Evolutionary conservation across 257 asterid species (phyloP).

Genomic region (Fraxinus cuspidata): DNA sequence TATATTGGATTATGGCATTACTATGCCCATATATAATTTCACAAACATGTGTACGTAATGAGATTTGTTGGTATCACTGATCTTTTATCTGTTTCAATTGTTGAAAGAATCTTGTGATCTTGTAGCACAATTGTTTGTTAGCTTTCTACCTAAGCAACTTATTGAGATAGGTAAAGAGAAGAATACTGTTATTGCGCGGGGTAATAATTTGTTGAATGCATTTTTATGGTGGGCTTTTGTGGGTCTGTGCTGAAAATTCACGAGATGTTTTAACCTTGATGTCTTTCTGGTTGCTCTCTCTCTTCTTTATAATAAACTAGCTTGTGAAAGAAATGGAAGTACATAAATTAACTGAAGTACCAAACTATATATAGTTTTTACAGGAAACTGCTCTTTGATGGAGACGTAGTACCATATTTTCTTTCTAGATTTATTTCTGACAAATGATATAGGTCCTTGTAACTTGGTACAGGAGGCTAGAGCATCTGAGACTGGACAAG

Average conservation of each 20-base stretch:
- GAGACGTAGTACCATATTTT: neutral
- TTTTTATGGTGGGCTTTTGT: neutral
- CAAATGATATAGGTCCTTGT: slow-evolving; percentile 33
- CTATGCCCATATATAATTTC: slow-evolving; percentile 1
- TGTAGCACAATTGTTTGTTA: neutral
- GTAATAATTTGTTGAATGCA: slow-evolving; percentile 7
- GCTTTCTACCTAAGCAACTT: neutral
- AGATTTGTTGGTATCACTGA: slow-evolving; percentile 12
- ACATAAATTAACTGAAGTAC: neutral
- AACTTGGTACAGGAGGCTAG: slow-evolving; percentile 73
- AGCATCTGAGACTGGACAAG: slow-evolving; percentile 80
- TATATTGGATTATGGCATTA: neutral
- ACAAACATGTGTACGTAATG: neutral
- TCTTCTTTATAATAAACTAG: neutral
- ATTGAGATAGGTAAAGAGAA: neutral
- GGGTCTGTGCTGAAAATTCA: neutral
- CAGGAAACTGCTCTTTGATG: neutral
- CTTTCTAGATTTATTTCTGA: slow-evolving; percentile 13
- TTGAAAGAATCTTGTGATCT: neutral
- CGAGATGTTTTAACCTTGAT: neutral
- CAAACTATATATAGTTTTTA: neutral
- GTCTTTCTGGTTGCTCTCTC: neutral
- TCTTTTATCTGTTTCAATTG: slow-evolving; percentile 1
- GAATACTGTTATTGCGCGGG: slow-evolving; percentile 15
- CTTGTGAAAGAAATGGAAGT: neutral